phyloP scores from a whole-genome alignment of 495 filamentous ascomycete genomes.

The Penicillium nucicola region DNA sequence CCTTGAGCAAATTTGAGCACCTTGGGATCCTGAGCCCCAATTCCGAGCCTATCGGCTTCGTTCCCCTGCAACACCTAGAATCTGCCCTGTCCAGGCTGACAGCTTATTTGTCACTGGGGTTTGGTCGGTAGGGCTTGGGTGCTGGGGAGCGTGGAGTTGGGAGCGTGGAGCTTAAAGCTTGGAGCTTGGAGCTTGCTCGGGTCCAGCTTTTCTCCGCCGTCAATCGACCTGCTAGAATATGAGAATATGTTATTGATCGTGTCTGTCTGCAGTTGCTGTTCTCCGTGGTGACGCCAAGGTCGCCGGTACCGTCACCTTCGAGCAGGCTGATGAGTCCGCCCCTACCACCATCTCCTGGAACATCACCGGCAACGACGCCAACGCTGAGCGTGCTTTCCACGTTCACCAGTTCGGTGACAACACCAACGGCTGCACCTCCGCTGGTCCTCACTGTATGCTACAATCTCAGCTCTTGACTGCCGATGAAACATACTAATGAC shows the following conservation, averaged over 20 bases:
- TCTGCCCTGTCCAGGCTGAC: background rate
- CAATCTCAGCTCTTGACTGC: background rate
- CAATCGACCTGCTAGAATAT: constrained; percentile 13
- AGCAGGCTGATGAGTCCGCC: constrained; percentile 76
- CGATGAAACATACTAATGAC: background rate
- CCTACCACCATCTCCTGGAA: constrained; percentile 88
- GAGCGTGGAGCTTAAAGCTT: no score
- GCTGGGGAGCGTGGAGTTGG: no score
- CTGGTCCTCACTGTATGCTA: constrained; percentile 88
- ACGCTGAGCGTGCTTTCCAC: constrained; percentile 95
- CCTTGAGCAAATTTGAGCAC: constrained; percentile 57
- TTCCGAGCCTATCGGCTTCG: constrained; percentile 33
- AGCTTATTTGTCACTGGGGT: constrained; percentile 3
- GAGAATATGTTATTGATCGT: constrained; percentile 8
- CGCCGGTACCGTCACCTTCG: constrained; percentile 88
- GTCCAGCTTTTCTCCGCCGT: background rate
- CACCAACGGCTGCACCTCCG: constrained; percentile 98
- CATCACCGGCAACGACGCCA: constrained; percentile 88
- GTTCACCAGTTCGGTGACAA: constrained; percentile 99
- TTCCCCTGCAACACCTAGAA: constrained; percentile 9
- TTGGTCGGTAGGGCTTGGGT: background rate
- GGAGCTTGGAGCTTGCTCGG: background rate
- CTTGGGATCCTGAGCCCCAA: constrained; percentile 30
- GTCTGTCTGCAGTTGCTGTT: constrained; percentile 67
- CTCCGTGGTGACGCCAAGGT: constrained; percentile 96